phyloP scores from a whole-genome alignment of 352 stramenopile genomes.

The Phytophthora sp. region DNA sequence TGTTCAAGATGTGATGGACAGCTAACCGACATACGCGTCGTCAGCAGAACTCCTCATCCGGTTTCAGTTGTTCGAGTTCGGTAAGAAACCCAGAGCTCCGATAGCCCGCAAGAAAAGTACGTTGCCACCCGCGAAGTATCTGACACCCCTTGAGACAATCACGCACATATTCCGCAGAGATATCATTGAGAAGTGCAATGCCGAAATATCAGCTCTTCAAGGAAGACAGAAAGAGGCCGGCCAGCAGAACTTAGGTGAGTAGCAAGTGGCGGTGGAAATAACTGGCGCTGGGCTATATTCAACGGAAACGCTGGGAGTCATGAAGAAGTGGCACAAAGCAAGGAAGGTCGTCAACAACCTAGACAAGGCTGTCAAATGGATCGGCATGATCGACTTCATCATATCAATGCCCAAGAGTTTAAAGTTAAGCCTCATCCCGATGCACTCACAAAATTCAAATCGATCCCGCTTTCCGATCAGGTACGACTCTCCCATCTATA shows the following conservation, averaged over 20 bases:
- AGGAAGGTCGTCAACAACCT: not conserved
- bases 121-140: not conserved
- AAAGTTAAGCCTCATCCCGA: no score
- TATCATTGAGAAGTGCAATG: not conserved
- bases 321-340: not conserved
- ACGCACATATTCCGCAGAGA: not conserved
- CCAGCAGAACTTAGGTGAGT: not conserved
- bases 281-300: not conserved
- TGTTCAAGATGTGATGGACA: not conserved
- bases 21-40: not conserved
- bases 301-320: not conserved
- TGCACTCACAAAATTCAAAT: no score
- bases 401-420: not conserved
- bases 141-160: not conserved
- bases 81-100: not conserved
- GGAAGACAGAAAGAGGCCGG: no score
- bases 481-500: no score
- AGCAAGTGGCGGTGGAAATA: not conserved
- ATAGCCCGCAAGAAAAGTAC: not conserved
- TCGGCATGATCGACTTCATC: not conserved
- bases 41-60: not conserved
- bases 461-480: no score
- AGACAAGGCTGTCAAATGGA: no score
- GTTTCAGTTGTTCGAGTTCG: not conserved
- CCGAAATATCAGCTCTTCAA: not conserved